These are phyloP conservation scores for Hibiscus mutabilis DNA, from an alignment of 345 rosid genomes.

Conservation along the genomic window DNA sequence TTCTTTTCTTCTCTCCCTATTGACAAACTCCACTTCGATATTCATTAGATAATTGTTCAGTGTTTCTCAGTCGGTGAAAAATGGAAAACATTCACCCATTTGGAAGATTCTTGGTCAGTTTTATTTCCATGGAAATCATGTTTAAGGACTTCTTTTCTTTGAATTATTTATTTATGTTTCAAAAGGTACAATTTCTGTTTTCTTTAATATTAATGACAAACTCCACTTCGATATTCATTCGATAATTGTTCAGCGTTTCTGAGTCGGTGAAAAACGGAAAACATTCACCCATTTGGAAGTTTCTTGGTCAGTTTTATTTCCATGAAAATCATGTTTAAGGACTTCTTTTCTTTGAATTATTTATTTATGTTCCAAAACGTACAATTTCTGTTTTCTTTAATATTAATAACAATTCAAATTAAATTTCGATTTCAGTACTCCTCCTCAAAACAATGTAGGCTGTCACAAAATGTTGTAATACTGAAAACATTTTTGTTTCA, in stretches of 20 bases:
- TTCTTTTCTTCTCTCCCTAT: not conserved
- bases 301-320: too few relatives aligned
- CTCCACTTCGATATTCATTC: too few relatives aligned
- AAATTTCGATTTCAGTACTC: not conserved
- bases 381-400: not conserved
- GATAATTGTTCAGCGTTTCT: too few relatives aligned
- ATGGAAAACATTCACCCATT: not conserved
- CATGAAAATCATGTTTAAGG: not conserved
- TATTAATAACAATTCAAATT: not conserved
- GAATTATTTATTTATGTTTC: too few relatives aligned
- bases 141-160: too few relatives aligned
- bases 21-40: not conserved
- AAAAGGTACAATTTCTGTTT: too few relatives aligned
- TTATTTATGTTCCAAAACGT: not conserved
- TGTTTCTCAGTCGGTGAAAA: not conserved
- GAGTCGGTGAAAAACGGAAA: too few relatives aligned
- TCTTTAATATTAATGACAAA: too few relatives aligned
- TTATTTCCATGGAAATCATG: too few relatives aligned
- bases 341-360: not conserved
- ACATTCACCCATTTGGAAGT: too few relatives aligned
- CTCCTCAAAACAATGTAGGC: not conserved
- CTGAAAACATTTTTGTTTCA: constrained; percentile 25
- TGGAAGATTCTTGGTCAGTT: too few relatives aligned
- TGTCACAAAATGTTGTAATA: not conserved
- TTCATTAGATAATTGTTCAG: not conserved